Evolutionary conservation across 2,329 filamentous ascomycete species (phyloP), one percentile per base, ranked within the genome.

Genomic region (Fulvia fulva): DNA sequence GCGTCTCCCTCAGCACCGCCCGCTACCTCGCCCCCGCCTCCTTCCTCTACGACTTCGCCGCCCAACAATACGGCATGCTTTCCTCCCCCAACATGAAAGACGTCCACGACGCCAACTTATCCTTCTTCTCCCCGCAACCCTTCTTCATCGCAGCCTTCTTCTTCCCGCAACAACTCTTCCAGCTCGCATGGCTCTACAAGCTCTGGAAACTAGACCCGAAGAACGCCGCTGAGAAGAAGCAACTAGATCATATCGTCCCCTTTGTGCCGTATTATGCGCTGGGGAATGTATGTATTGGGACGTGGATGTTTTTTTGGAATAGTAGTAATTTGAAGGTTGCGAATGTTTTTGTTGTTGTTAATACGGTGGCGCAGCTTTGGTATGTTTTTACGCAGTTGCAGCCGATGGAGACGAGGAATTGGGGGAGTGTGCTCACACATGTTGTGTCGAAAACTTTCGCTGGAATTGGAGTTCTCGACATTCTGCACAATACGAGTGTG

Each of bases 281-380:
- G 3, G 83, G 83, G 0, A 85, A 85, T 65, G 56, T 84, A 1
- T 84, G 83, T 66, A 85, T 85, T 57, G 83, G 81, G 37, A 80
- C 81, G 78, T 65, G 63, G 82, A 84, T 85, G 82, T 77, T 85
- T 64, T 84, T 84, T 73, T 86, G 83, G 83, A 85, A 85, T 64
- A 64, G 75, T 1, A 76, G 77, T 2, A 67, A 77, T 22, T 75
- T 86, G 5, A 76, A 78, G 55, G 76, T 76, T 0, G 74, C 80
- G 25, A 83, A 85, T 64, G 62, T 82, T 30, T 85, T 85, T 63
- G 83, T 85, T 44, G 69, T 80, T 21, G 71, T 82, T 68, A 86
- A 85, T 66, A 81, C 80, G 16, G 60, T 82, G 30, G 72, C 78
- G 1, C 83, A 86, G 66, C 73, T 86, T 2, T 79, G 74, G 65